Evolutionary conservation across 192 early-diverging fungal genomes (phyloP).

Genomic region (Entomortierella beljakovae): DNA sequence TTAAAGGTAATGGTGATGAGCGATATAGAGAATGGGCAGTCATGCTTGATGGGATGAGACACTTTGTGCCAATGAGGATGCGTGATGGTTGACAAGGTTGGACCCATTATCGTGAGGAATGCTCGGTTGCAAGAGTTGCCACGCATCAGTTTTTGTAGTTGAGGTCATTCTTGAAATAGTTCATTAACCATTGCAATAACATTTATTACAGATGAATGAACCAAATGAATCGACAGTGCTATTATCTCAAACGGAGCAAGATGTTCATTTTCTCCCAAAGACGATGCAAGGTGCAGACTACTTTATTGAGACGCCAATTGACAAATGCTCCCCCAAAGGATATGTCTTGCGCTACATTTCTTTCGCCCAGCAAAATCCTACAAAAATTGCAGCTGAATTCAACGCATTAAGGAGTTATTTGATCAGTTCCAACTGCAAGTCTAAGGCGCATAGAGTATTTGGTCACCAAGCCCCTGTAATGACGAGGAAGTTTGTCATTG

Average conservation of each 20-base stretch:
- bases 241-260: constrained; percentile 1
- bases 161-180: no score
- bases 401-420: constrained; percentile 1
- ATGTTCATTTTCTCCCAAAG: constrained; percentile 1
- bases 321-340: constrained; percentile 1
- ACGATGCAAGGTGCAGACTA: constrained; percentile 1
- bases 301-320: constrained; percentile 2
- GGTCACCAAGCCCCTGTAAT: constrained; percentile 1
- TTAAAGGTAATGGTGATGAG: no score
- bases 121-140: no score
- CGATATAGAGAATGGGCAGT: no score
- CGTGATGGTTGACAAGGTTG: no score
- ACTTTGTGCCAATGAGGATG: no score
- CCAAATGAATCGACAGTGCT: no score
- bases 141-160: no score
- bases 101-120: no score
- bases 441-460: constrained; percentile 2
- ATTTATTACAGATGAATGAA: no score
- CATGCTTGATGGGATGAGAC: no score
- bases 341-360: not conserved
- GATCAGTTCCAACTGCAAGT: not conserved
- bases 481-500: not conserved
- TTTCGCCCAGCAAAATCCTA: constrained; percentile 2
- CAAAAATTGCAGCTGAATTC: constrained; percentile 2
- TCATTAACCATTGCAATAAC: no score